Percentiles rank a stretch among this genome's conserved stretches.
phyloP scores from a whole-genome alignment of 192 early-diverging fungal species.

The Kickxella alabastrina region DNA sequence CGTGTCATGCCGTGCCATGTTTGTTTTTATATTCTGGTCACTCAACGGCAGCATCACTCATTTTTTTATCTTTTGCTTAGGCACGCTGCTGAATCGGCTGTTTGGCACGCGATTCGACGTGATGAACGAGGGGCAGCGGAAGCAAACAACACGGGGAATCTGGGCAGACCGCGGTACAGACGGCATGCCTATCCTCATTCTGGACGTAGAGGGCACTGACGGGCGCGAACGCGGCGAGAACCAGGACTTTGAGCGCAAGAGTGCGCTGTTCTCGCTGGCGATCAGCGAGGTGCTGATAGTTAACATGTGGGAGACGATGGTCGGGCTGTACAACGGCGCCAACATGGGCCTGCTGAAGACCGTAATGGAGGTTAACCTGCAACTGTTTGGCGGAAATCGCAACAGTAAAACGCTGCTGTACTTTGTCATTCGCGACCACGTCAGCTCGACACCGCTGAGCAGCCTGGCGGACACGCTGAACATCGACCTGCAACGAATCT shows the following conservation, averaged over 20 bases:
- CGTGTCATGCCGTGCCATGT: slow-evolving; percentile 43
- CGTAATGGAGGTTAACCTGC: slow-evolving; percentile 97
- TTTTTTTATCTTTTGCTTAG: too few relatives aligned
- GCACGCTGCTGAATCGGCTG: slow-evolving; percentile 91
- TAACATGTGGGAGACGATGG: slow-evolving; percentile 98
- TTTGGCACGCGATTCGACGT: slow-evolving; percentile 96
- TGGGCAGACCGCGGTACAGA: slow-evolving; percentile 87
- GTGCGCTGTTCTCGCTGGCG: slow-evolving; percentile 94
- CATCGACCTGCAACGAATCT: slow-evolving; percentile 85
- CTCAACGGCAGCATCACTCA: too few relatives aligned
- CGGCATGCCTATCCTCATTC: slow-evolving; percentile 73
- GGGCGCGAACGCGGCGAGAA: slow-evolving; percentile 98
- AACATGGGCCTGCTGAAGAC: slow-evolving; percentile 99
- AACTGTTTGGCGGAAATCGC: slow-evolving; percentile 84
- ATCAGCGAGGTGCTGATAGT: slow-evolving; percentile 92
- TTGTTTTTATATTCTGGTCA: too few relatives aligned
- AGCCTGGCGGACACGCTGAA: slow-evolving; percentile 75
- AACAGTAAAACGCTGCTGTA: slow-evolving; percentile 89
- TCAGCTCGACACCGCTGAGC: slow-evolving; percentile 77
- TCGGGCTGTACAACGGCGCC: slow-evolving; percentile 97
- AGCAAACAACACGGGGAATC: slow-evolving; percentile 98
- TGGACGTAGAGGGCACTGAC: slow-evolving; percentile 99
- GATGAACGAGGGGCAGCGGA: slow-evolving; percentile 81
- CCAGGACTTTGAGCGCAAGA: slow-evolving; percentile 99
- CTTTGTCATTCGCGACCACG: slow-evolving; percentile 96